Evolutionary conservation across 2,329 filamentous ascomycete genomes (phyloP), one percentile per base, ranked within the genome.

Genomic region (Talaromyces rugulosus): DNA sequence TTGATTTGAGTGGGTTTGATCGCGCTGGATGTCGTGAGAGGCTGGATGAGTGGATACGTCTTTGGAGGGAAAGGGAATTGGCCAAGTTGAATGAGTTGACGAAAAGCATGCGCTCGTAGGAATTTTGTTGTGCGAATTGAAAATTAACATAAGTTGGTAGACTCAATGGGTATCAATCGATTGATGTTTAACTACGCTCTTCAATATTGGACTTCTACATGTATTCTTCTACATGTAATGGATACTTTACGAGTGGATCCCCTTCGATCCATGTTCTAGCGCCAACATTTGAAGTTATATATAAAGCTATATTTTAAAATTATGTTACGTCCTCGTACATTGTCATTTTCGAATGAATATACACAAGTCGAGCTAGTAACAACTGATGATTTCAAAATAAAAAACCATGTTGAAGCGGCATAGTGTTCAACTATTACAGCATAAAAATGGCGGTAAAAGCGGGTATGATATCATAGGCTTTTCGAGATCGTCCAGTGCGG

Each of bases 1-100:
- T 61, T 8, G 54, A 61, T 61, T 16, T 61, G 11, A 54, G 2
- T 14, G 12, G 11, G 7, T 61, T 61, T 42, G 50, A 18, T 14
- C 56, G 60, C 23, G 60, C 56, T 40, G 60, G 47, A 4, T 61
- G 60, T 53, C 60, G 34, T 5, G 28, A 5, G 2, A 14, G 6
- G 27, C 6, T 53, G 11, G 11, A 31, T 31, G 27, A 53, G 18
- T 53, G 50, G 50, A 31, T 33, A 4, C 1, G 28, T 53, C 14
- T 16, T 8, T 33, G 27, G 14, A 18, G 18, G 11, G 14, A 31
- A 30, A 53, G 50, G n/a, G 50, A 53, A 53, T 4, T 7, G 14
- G 50, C 5, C 1, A 18, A 31, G 28, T 31, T 53, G 28, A 31
- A 9, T 11, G 50, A 30, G 30, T 9, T 53, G 12, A 53, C 11